These are phyloP conservation scores for Colletotrichum theobromicola DNA, from an alignment of 2,329 filamentous ascomycete genomes.

Conservation along the genomic window DNA sequence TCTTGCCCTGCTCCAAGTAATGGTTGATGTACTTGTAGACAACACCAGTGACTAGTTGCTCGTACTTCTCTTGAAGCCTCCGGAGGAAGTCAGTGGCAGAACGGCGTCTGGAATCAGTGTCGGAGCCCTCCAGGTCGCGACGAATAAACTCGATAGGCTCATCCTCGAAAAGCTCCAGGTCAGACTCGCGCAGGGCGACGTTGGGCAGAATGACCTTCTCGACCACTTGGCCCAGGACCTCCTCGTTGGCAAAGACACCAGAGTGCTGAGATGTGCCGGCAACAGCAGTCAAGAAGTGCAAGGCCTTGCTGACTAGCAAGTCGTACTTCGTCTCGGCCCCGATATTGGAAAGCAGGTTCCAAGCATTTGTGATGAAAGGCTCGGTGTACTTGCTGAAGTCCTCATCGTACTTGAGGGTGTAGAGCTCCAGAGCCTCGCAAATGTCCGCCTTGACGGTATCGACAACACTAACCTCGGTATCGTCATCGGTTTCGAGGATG, in stretches of 20 bases:
- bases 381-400: conserved; percentile 82
- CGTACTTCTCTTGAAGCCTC: conserved; percentile 88
- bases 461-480: conserved; percentile 82
- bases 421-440: conserved; percentile 88
- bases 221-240: conserved; percentile 82
- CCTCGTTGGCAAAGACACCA: conserved; percentile 82
- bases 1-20: conserved; percentile 80
- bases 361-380: conserved; percentile 88
- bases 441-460: conserved; percentile 93
- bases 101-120: conserved; percentile 89
- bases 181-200: conserved; percentile 87
- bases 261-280: conserved; percentile 81
- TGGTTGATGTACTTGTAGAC: conserved; percentile 87
- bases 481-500: conserved; percentile 83
- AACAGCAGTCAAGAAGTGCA: conserved; percentile 93
- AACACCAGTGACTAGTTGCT: conserved; percentile 82
- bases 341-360: conserved; percentile 87
- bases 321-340: conserved; percentile 93
- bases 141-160: conserved; percentile 99
- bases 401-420: conserved; percentile 94
- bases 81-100: conserved; percentile 95
- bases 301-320: conserved; percentile 88
- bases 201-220: conserved; percentile 97
- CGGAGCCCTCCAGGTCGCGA: conserved; percentile 92
- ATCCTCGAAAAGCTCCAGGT: conserved; percentile 95